A percentile compares a stretch with the other conserved stretches of the same genome.
These are phyloP conservation scores for Danielia reshetovae DNA, from an alignment of 805 yeast genomes.

Conservation along the genomic window DNA sequence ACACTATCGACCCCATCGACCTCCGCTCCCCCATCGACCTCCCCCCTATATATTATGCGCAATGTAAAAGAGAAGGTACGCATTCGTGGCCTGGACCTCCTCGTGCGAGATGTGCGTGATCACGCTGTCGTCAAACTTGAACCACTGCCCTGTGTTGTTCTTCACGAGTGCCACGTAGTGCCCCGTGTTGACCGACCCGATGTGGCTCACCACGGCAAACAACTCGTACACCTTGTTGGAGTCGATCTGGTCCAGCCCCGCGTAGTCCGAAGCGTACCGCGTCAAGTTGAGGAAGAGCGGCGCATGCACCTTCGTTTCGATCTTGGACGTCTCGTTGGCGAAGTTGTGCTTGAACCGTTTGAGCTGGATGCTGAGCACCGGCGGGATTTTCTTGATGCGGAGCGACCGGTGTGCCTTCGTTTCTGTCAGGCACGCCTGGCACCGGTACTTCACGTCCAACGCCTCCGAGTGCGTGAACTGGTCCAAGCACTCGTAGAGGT, in stretches of 20 bases:
- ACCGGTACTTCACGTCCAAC: slow-evolving; percentile 69
- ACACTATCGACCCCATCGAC: too few species aligned
- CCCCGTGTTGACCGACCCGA: slow-evolving; percentile 93
- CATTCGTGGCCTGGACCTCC: slow-evolving; percentile 66
- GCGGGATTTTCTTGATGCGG: slow-evolving; percentile 64
- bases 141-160: slow-evolving; percentile 75
- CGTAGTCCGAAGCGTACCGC: slow-evolving; percentile 41
- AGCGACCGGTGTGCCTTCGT: slow-evolving; percentile 70
- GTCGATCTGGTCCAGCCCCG: slow-evolving; percentile 16
- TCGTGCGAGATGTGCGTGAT: slow-evolving; percentile 62
- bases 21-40: too few species aligned
- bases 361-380: slow-evolving; percentile 77
- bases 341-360: slow-evolving; percentile 70
- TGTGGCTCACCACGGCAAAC: slow-evolving; percentile 83
- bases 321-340: slow-evolving; percentile 50
- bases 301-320: slow-evolving; percentile 68
- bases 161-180: slow-evolving; percentile 85
- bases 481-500: slow-evolving; percentile 62
- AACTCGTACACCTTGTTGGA: slow-evolving; percentile 61
- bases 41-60: slow-evolving; percentile 36
- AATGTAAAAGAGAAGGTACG: slow-evolving; percentile 75
- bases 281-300: slow-evolving; percentile 73
- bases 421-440: slow-evolving; percentile 58
- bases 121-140: slow-evolving; percentile 84
- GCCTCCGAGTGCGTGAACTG: slow-evolving; percentile 76